phyloP scores from a whole-genome alignment of 352 stramenopile species.

The Thalassiosira mediterranea region DNA sequence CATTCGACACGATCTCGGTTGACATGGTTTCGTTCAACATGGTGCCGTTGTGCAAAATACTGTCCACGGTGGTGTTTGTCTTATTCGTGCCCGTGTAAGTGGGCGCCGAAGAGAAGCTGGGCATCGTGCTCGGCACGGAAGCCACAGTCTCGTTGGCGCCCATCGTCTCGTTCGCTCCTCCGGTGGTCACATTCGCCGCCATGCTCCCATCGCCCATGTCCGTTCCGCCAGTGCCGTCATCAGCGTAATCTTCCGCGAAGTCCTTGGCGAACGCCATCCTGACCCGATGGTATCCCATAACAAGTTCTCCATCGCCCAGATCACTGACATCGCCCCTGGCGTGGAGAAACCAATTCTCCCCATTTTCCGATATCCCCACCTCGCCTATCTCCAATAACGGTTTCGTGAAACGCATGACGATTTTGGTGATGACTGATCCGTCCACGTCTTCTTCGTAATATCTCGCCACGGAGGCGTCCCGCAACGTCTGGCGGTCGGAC shows the following conservation, averaged over 20 bases:
- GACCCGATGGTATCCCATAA: slow-evolving; percentile 1
- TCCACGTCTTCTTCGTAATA: slow-evolving; percentile 1
- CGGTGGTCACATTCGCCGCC: neutral
- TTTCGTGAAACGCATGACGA: neutral
- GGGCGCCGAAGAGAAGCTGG: too few species aligned
- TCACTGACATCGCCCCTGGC: too few species aligned
- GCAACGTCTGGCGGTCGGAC: neutral
- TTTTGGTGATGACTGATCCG: neutral
- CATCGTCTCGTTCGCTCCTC: neutral
- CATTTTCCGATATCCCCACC: neutral
- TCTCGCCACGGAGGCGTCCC: neutral
- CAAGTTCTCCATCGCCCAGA: neutral
- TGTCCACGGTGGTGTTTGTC: neutral
- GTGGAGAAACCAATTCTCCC: neutral
- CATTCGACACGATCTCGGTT: neutral
- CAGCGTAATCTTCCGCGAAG: slow-evolving; percentile 1
- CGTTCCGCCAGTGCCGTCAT: neutral
- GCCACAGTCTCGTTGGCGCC: neutral
- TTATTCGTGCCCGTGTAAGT: neutral
- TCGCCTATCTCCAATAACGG: neutral
- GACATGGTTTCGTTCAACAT: neutral
- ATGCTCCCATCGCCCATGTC: neutral
- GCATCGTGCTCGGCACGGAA: too few species aligned
- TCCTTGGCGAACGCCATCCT: neutral
- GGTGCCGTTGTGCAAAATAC: neutral